A percentile compares a stretch with the other conserved stretches of the same genome.
phyloP scores from a whole-genome alignment of 768 basidiomycete genomes.

The Lentinula detonsa region DNA sequence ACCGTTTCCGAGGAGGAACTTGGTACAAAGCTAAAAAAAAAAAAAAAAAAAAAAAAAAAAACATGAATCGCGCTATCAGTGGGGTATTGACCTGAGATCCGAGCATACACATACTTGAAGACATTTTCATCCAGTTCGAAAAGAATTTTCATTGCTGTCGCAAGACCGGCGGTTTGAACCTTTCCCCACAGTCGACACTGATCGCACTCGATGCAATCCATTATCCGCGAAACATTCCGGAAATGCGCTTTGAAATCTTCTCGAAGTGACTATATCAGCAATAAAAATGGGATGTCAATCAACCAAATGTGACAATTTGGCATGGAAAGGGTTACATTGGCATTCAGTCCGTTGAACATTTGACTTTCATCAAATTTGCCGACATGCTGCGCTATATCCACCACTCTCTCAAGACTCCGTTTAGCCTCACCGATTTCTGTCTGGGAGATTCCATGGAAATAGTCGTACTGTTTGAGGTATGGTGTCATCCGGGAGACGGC shows the following conservation, averaged over 20 bases:
- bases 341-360: slow-evolving; percentile 69
- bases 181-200: slow-evolving; percentile 99
- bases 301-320: background rate
- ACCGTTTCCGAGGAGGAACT: slow-evolving; percentile 36
- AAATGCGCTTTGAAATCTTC: slow-evolving; percentile 97
- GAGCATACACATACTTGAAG: slow-evolving; percentile 51
- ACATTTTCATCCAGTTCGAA: slow-evolving; percentile 93
- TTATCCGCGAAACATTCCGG: slow-evolving; percentile 92
- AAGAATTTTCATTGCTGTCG: slow-evolving; percentile 91
- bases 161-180: slow-evolving; percentile 92
- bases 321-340: slow-evolving; percentile 47
- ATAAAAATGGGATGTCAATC: background rate
- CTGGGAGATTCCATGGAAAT: slow-evolving; percentile 40
- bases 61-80: background rate
- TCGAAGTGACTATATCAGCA: slow-evolving; percentile 60
- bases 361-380: slow-evolving; percentile 68
- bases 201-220: slow-evolving; percentile 99
- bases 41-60: background rate
- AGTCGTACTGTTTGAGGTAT: slow-evolving; percentile 59
- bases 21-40: slow-evolving; percentile 50
- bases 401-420: slow-evolving; percentile 34
- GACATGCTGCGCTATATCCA: slow-evolving; percentile 38
- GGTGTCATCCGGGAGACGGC: slow-evolving; percentile 63
- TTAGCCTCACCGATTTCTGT: slow-evolving; percentile 35
- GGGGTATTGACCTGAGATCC: background rate